Evolutionary conservation across 2,329 filamentous ascomycete species (phyloP).

Genomic region (Kalmusia sp.): DNA sequence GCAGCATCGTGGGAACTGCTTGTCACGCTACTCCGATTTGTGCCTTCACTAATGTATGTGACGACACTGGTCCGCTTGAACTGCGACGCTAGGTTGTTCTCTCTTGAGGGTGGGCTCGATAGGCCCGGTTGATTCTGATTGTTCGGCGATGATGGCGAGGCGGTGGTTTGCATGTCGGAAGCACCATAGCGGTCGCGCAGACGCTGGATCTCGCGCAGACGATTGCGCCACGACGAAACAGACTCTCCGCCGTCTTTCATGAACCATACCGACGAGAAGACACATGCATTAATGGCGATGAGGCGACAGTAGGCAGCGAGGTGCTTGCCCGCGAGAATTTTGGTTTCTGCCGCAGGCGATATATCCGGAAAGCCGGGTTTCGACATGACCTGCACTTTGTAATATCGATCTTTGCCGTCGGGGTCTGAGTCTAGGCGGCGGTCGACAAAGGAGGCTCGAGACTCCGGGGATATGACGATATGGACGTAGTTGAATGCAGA

Average conservation of each 20-base stretch:
- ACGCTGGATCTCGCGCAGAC: conserved; percentile 82
- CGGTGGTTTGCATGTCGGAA: conserved; percentile 16
- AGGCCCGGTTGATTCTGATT: conserved; percentile 19
- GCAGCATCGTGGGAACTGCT: conserved; percentile 40
- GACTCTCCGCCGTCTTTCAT: conserved; percentile 79
- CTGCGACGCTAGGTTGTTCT: conserved; percentile 33
- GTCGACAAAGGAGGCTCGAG: conserved; percentile 76
- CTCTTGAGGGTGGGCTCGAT: conserved; percentile 36
- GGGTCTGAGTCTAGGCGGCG: conserved; percentile 50
- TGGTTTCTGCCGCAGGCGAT: conserved; percentile 86
- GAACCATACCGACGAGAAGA: conserved; percentile 92
- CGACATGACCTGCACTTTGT: conserved; percentile 87
- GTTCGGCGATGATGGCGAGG: conserved; percentile 32
- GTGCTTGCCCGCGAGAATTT: conserved; percentile 83
- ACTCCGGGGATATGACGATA: conserved; percentile 92
- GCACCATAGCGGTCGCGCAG: conserved; percentile 68
- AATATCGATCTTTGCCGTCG: conserved; percentile 66
- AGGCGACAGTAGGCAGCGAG: conserved; percentile 87
- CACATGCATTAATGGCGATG: conserved; percentile 88
- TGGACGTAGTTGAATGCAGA: conserved; percentile 97
- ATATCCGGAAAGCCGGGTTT: conserved; percentile 90
- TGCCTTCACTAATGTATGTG: conserved; percentile 46
- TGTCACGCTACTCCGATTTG: conserved; percentile 45
- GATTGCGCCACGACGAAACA: conserved; percentile 86
- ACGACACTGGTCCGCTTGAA: conserved; percentile 46